Evolutionary conservation across 179 eudicot species (phyloP).

Genomic region (Actinidia polygama): DNA sequence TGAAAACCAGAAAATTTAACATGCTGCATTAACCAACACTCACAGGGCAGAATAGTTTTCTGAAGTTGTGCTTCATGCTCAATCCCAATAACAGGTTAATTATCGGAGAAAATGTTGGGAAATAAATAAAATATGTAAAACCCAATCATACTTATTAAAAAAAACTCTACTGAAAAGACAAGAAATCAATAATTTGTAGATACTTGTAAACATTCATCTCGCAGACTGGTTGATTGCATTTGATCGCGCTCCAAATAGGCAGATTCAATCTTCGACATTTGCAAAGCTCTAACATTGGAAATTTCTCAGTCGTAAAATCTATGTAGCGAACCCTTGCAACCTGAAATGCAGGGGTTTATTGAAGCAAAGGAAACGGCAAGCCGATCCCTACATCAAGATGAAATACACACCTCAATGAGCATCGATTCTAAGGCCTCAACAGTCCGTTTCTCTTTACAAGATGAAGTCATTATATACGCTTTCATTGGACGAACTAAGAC

Average conservation of each 20-base stretch:
- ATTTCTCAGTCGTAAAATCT: slow-evolving; percentile 92
- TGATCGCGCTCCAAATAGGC: slow-evolving; percentile 90
- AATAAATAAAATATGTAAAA: slow-evolving; percentile 21
- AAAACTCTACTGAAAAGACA: not conserved
- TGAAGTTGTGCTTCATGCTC: slow-evolving; percentile 92
- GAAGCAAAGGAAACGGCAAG: slow-evolving; percentile 19
- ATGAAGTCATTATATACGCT: slow-evolving; percentile 80
- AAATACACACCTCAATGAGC: slow-evolving; percentile 68
- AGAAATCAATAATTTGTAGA: not conserved
- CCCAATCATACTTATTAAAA: not conserved
- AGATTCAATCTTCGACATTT: slow-evolving; percentile 91
- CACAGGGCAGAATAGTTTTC: slow-evolving; percentile 78
- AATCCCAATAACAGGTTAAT: slow-evolving; percentile 78
- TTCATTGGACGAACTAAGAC: slow-evolving; percentile 63
- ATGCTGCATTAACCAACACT: slow-evolving; percentile 31
- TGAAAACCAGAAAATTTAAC: not conserved
- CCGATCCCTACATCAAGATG: slow-evolving; percentile 21
- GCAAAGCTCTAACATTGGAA: slow-evolving; percentile 61
- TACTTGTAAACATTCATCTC: slow-evolving; percentile 91
- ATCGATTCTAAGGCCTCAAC: slow-evolving; percentile 79
- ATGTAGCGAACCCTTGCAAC: slow-evolving; percentile 78
- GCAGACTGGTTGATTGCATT: slow-evolving; percentile 76
- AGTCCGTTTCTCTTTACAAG: slow-evolving; percentile 86
- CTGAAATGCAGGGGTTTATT: slow-evolving; percentile 50
- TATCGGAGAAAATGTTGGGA: slow-evolving; percentile 77